Evolutionary conservation across 495 filamentous ascomycete species (phyloP), one percentile per base, ranked within the genome.

Genomic region (Darksidea phi): DNA sequence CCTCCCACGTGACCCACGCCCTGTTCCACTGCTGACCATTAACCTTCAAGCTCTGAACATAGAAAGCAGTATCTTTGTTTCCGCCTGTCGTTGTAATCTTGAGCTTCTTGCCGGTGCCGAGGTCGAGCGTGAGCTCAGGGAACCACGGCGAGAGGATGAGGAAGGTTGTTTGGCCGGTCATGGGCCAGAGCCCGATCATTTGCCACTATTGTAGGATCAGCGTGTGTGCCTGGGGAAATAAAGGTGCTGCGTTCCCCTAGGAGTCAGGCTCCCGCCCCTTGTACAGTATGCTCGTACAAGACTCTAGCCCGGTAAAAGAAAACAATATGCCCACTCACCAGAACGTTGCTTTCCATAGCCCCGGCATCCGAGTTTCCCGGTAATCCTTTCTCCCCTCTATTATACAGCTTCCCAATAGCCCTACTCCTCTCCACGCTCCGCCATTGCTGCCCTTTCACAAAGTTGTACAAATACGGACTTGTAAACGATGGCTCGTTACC

Each of bases 401-500:
- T 71, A 67, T 82, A 87, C 76, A 75, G 70, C 56, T 79, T 75
- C 8, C 79, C 82, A 6, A 84, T 76, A 45, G 71, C 71, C 37
- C 84, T 77, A 15, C 80, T 80, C 57, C 77, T 76, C 59, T 80
- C 72, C 28, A 87, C 85, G 25, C 74, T 76, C 6, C 83, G 74
- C 60, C 85, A 80, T 60, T 86, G 86, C 41, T 80, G 77, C 59
- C 78, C 78, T 11, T 10, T 24, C 45, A 82, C 79, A 72, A 80
- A 91, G 72, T 89, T 82, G 77, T 85, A 90, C 0, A 89, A 78
- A 69, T 88, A 91, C 0, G 86, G 86, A 3, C 83, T 77, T 3
- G 80, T 80, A 75, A 91, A 90, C 48, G 78, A 78, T 37, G 86
- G 86, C 71, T 90, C 85, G 67, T 90, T 89, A 2, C 82, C 84